A percentile compares a stretch with the other conserved stretches of the same genome.
Conservation (phyloP, 2,329 filamentous ascomycete species). For the Botrytis medusae region DNA sequence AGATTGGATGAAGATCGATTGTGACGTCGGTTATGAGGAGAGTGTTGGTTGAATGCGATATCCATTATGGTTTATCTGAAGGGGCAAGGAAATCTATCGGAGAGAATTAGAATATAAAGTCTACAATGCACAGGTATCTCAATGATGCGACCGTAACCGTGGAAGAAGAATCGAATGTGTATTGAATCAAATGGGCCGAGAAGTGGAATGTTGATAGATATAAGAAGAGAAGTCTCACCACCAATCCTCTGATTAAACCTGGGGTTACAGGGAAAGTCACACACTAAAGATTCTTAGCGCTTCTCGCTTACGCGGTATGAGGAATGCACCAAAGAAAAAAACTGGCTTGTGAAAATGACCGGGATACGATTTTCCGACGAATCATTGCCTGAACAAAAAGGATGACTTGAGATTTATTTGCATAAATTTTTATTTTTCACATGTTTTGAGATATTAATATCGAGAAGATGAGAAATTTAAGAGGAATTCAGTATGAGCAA, state of each 20-base stretch:
- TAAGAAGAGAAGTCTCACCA: conserved; percentile 19
- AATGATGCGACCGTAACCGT: not conserved
- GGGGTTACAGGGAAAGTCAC: conserved; percentile 14
- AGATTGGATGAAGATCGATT: conserved; percentile 59
- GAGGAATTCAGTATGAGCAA: conserved; percentile 69
- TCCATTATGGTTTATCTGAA: conserved; percentile 48
- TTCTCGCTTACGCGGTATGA: not conserved
- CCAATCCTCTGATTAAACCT: conserved; percentile 10
- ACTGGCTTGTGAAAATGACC: conserved; percentile 32
- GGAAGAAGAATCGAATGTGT: conserved; percentile 13
- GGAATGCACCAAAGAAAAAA: conserved; percentile 8
- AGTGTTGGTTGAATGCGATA: conserved; percentile 60
- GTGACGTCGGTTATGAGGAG: conserved; percentile 56
- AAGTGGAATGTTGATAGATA: conserved; percentile 6
- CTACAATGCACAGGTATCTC: not conserved
- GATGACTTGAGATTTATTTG: conserved; percentile 16
- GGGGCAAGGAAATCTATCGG: not conserved
- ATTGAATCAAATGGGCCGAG: conserved; percentile 8
- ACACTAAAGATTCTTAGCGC: conserved; percentile 9
- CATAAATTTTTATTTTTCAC: conserved; percentile 14
- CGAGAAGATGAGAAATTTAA: conserved; percentile 78
- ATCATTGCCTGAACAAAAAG: conserved; percentile 19
- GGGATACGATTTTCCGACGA: conserved; percentile 18
- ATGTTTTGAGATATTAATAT: conserved; percentile 15
- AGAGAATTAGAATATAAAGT: not conserved